Evolutionary conservation across 352 stramenopile species (phyloP).

Genomic region (Proteromonas lacertae): DNA sequence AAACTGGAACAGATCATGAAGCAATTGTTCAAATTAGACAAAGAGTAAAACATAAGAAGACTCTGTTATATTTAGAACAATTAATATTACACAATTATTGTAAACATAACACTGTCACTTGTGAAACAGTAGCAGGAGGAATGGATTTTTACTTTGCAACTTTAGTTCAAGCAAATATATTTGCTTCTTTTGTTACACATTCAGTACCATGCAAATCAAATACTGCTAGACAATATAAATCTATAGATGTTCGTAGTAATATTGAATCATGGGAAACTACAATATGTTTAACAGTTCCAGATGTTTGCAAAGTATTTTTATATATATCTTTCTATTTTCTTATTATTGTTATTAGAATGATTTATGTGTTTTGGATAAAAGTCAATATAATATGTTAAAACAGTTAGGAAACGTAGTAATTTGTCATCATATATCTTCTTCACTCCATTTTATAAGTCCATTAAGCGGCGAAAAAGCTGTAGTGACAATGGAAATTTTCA

Average conservation of each 20-base stretch:
- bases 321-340: no score
- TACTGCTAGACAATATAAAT: conserved; percentile 90
- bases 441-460: no score
- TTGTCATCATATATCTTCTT: no score
- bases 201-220: conserved; percentile 80
- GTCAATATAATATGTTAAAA: no score
- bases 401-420: no score
- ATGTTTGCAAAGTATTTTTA: conserved; percentile 83
- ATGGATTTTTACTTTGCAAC: conserved; percentile 99
- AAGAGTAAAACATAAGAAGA: conserved; percentile 93
- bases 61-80: conserved; percentile 98
- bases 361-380: no score
- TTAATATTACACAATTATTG: conserved; percentile 93
- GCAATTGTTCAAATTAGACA: conserved; percentile 89
- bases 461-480: no score
- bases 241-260: conserved; percentile 88
- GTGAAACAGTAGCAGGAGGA: conserved; percentile 79
- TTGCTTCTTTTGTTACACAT: conserved; percentile 86
- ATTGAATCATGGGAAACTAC: conserved; percentile 96
- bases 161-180: conserved; percentile 70
- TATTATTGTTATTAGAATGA: no score
- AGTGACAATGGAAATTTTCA: no score
- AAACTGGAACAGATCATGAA: conserved; percentile 79
- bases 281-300: conserved; percentile 78
- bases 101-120: conserved; percentile 73